phyloP scores from a whole-genome alignment of 1,284 basidiomycete genomes.

The Ceratobasidium sp. region DNA sequence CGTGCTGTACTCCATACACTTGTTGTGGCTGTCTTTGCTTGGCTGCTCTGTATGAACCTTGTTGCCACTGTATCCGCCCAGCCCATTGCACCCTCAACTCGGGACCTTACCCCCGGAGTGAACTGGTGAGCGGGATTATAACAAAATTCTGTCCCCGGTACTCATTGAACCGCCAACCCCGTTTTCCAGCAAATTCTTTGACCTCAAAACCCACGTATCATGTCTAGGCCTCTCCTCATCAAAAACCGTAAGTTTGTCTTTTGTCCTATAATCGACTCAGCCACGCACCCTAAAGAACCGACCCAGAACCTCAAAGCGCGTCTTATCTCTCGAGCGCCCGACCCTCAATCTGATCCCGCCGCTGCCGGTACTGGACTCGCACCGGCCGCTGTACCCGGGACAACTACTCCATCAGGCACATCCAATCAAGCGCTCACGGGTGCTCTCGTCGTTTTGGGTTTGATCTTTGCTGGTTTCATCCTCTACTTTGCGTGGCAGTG shows the following conservation, averaged over 20 bases:
- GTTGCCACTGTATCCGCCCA: background rate
- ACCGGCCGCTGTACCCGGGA: background rate
- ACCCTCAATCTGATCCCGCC: no score
- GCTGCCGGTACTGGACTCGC: background rate
- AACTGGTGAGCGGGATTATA: background rate
- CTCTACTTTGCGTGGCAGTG: constrained; percentile 39
- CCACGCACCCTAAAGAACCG: background rate
- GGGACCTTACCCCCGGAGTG: background rate
- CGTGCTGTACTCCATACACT: constrained; percentile 9
- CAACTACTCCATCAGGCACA: background rate
- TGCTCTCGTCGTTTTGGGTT: background rate
- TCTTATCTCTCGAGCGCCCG: constrained; percentile 11
- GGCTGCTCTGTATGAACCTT: background rate
- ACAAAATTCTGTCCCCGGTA: background rate
- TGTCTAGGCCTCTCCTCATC: background rate
- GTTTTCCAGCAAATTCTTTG: background rate
- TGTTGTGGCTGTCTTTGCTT: background rate
- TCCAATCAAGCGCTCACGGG: background rate
- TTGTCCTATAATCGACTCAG: background rate
- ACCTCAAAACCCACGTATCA: background rate
- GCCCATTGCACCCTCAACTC: background rate
- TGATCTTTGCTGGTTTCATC: constrained; percentile 25
- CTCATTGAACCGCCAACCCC: background rate
- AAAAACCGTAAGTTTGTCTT: background rate
- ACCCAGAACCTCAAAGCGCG: constrained; percentile 4